Evolutionary conservation across 495 filamentous ascomycete species (phyloP).

Genomic region (Aspergillus funiculosus): DNA sequence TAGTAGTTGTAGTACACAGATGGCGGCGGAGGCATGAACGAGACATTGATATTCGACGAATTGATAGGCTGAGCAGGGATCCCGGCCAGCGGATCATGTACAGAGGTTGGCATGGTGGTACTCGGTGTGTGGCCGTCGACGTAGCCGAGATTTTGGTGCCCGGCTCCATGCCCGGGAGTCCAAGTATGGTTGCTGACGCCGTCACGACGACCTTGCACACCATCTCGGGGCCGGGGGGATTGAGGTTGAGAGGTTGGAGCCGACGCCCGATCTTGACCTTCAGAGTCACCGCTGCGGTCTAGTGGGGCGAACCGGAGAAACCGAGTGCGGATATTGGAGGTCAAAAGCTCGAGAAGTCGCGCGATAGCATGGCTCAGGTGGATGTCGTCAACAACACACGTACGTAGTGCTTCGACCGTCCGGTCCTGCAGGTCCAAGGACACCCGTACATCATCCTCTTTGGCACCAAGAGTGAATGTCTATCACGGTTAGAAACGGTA

Average conservation of each 20-base stretch:
- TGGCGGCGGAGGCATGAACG: slow-evolving; percentile 46
- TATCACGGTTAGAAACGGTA: slow-evolving; percentile 27
- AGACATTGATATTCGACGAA: slow-evolving; percentile 43
- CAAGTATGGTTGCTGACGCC: slow-evolving; percentile 29
- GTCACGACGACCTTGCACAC: slow-evolving; percentile 27
- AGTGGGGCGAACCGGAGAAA: slow-evolving; percentile 57
- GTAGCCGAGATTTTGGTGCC: slow-evolving; percentile 27
- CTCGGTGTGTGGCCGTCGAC: slow-evolving; percentile 27
- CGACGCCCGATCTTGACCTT: slow-evolving; percentile 36
- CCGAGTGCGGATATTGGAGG: slow-evolving; percentile 63
- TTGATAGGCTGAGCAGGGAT: slow-evolving; percentile 47
- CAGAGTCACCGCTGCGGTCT: slow-evolving; percentile 39
- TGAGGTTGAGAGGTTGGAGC: slow-evolving; percentile 31
- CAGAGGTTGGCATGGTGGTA: slow-evolving; percentile 27
- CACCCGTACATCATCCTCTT: slow-evolving; percentile 77
- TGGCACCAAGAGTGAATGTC: slow-evolving; percentile 90
- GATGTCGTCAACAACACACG: slow-evolving; percentile 89
- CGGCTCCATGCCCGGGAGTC: slow-evolving; percentile 26
- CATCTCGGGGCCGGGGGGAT: slow-evolving; percentile 35
- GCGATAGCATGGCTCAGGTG: slow-evolving; percentile 92
- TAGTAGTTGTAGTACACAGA: slow-evolving; percentile 47
- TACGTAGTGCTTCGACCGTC: slow-evolving; percentile 72
- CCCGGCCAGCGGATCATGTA: slow-evolving; percentile 40
- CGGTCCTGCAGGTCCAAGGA: slow-evolving; percentile 76
- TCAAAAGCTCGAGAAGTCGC: slow-evolving; percentile 80